A percentile compares a stretch with the other conserved stretches of the same genome.
phyloP scores from a whole-genome alignment of 441 rosid species.

The Gossypium schwendimanii region DNA sequence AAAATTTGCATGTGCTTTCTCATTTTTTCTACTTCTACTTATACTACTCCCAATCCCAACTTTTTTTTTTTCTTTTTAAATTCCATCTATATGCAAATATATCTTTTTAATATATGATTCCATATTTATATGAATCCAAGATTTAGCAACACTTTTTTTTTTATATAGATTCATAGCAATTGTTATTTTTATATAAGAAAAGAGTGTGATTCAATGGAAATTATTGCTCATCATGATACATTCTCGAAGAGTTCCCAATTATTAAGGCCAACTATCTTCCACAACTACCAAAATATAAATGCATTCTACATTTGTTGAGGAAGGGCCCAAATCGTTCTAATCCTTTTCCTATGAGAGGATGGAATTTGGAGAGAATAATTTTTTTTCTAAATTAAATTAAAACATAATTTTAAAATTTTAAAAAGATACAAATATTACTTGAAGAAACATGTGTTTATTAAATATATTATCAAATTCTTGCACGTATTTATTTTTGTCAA shows the following conservation, averaged over 20 bases:
- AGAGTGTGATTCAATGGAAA: not conserved
- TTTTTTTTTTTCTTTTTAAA: not conserved
- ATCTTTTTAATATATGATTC: not conserved
- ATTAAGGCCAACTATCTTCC: not conserved
- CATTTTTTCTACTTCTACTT: not conserved
- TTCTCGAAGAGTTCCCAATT: not conserved
- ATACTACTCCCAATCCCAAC: not conserved
- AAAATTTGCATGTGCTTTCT: not conserved
- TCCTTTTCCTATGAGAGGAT: not conserved
- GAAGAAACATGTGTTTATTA: not conserved
- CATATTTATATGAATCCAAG: not conserved
- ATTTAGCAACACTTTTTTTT: not conserved
- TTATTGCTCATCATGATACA: not conserved
- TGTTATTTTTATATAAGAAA: no score
- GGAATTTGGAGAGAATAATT: not conserved
- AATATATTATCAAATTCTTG: not conserved
- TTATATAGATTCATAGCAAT: no score
- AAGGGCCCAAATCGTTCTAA: not conserved
- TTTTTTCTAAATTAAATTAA: no score
- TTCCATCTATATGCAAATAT: not conserved
- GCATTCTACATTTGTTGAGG: not conserved
- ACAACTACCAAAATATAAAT: constrained; percentile 10
- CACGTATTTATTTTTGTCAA: not conserved
- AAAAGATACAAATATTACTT: not conserved
- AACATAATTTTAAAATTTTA: no score